Evolutionary conservation across 257 asterid genomes (phyloP).

Genomic region (Voacanga thouarsii): DNA sequence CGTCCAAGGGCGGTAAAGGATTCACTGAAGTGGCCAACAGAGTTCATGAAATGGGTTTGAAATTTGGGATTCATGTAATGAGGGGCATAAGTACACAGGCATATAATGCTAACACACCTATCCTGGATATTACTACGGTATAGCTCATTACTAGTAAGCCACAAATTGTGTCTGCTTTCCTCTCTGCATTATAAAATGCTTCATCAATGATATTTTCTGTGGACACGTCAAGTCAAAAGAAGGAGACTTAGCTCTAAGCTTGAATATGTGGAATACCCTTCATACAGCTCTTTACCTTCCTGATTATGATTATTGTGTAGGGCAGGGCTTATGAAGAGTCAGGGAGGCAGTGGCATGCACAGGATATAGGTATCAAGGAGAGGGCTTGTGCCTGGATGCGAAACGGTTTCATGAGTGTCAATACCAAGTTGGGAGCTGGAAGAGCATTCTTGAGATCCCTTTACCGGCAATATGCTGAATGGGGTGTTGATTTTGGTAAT

Average conservation of each 20-base stretch:
- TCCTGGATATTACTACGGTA: constrained; percentile 76
- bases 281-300: background rate
- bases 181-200: constrained; percentile 3
- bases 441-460: constrained; percentile 87
- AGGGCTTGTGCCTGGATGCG: constrained; percentile 87
- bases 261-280: background rate
- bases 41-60: constrained; percentile 85
- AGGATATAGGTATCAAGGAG: constrained; percentile 73
- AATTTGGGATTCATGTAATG: constrained; percentile 96
- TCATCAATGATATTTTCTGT: background rate
- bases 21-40: constrained; percentile 58
- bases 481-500: constrained; percentile 97
- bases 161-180: background rate
- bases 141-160: constrained; percentile 5
- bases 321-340: constrained; percentile 75
- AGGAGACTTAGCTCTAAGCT: background rate
- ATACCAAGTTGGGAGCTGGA: constrained; percentile 77
- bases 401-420: constrained; percentile 91
- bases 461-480: constrained; percentile 80
- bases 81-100: constrained; percentile 91
- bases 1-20: constrained; percentile 73
- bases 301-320: constrained; percentile 25
- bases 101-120: constrained; percentile 67
- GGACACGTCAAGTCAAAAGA: background rate
- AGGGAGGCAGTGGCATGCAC: constrained; percentile 67